Percentiles rank a stretch among this genome's conserved stretches.
These are phyloP conservation scores for Candida glaebosa DNA, from an alignment of 805 yeast genomes.

Conservation along the genomic window DNA sequence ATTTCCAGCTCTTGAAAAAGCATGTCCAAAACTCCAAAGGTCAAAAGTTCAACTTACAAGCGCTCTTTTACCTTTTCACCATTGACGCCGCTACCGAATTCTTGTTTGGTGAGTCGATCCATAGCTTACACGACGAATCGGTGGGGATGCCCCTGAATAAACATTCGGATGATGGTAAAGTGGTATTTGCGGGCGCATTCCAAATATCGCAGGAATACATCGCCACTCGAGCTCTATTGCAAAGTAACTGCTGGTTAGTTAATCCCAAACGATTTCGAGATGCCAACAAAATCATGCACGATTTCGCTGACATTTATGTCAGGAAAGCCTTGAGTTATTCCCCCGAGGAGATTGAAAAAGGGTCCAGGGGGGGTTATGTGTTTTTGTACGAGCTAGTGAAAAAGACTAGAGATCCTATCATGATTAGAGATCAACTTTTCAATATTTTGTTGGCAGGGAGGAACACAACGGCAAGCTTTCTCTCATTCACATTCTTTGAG, in stretches of 20 bases:
- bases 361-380: conserved; percentile 26
- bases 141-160: conserved; percentile 17
- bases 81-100: conserved; percentile 40
- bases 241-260: conserved; percentile 24
- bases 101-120: conserved; percentile 35
- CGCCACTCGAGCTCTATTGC: conserved; percentile 27
- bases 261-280: conserved; percentile 30
- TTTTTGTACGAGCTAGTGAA: conserved; percentile 38
- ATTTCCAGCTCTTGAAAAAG: conserved; percentile 21
- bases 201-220: conserved; percentile 30
- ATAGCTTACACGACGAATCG: conserved; percentile 20
- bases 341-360: conserved; percentile 25
- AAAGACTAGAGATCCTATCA: conserved; percentile 32
- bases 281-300: conserved; percentile 28
- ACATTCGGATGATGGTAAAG: conserved; percentile 20
- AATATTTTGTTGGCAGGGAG: conserved; percentile 38
- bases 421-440: conserved; percentile 35
- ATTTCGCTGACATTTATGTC: conserved; percentile 27
- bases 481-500: conserved; percentile 27
- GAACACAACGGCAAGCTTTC: conserved; percentile 33
- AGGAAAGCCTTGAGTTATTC: conserved; percentile 25
- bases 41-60: conserved; percentile 27
- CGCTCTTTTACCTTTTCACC: conserved; percentile 31
- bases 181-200: conserved; percentile 23
- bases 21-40: conserved; percentile 19